Base-by-base conservation (phyloP, 768 basidiomycete species). In the Russula sp. region DNA sequence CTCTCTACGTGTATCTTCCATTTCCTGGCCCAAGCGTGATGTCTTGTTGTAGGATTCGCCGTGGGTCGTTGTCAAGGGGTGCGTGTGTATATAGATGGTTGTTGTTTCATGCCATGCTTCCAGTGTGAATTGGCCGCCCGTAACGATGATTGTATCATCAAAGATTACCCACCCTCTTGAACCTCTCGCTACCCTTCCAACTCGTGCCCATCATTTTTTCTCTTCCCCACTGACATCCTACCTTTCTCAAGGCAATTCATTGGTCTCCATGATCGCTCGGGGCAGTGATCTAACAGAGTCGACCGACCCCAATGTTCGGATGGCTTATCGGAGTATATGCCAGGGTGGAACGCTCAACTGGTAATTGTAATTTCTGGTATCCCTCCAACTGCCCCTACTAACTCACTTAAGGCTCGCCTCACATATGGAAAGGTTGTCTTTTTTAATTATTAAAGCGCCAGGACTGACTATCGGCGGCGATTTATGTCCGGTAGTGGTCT, bases 301-400 rank as follows among this genome's bases (percentile, higher is more conserved):
- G 8, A 44, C 40, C 1, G 64, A 67, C 42, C 22, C 64, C 11
- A 64, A 67, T 30, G 58, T 67, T 18, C 59, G 67, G 16, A 58
- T 61, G 59, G 55, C 64, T 16, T 67, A 67, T 55, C 64, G 40
- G 44, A 59, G 65, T 51, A 16, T 67, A 9, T 13, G 50, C 20
- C 64, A 58, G 28, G 42, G 61, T 9, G 67, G 67, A 28, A n/a
- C 67, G 11, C 60, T 67, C 14, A 59, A 67, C 46, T 67, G 67
- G 67, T 66, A 36, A 36, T 36, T 36, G 13, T 11, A 18, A 30
- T 36, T 9, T 28, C 22, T 26, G 38, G 7, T 30, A 49, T 56
- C 14, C 8, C 20, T 18, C 34, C 14, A 20, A 10, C 5, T 14
- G 28, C 20, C 51, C 46, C 5, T 34, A 32, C 55, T 57, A 5